Evolutionary conservation across 179 eudicot genomes (phyloP).

Genomic region (Silene vulgaris): DNA sequence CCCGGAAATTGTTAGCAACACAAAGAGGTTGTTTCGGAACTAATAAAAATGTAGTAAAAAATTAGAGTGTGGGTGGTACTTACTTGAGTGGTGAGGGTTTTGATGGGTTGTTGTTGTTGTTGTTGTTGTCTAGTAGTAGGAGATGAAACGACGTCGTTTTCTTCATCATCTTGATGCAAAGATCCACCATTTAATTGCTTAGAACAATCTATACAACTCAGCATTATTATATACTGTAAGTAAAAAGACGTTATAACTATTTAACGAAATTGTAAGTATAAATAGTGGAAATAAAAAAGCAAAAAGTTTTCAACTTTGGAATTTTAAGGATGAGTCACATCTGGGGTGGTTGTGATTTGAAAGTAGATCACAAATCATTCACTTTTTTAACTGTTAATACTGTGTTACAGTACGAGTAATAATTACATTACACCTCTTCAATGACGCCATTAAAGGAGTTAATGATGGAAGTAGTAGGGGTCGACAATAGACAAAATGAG

Average conservation of each 20-base stretch:
- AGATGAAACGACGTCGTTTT: conserved; percentile 33
- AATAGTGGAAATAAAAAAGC: neutral
- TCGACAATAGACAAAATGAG: neutral
- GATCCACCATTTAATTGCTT: conserved; percentile 74
- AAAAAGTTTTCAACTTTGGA: neutral
- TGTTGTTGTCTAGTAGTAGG: conserved; percentile 53
- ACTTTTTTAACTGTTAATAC: neutral
- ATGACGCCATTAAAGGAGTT: neutral
- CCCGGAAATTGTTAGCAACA: too few relatives aligned
- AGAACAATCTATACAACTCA: conserved; percentile 85
- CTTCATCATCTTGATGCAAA: conserved; percentile 38
- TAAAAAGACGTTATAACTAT: too few relatives aligned
- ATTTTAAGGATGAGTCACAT: conserved; percentile 23
- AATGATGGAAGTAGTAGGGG: too few relatives aligned
- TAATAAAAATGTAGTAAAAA: neutral
- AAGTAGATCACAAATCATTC: neutral
- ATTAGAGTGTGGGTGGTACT: neutral
- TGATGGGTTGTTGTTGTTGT: conserved; percentile 29
- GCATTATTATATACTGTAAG: conserved; percentile 25
- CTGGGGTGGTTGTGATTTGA: conserved; percentile 19
- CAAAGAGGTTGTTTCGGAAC: too few relatives aligned
- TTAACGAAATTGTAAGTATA: too few relatives aligned
- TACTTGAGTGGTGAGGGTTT: conserved; percentile 70
- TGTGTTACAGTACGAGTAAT: too few relatives aligned
- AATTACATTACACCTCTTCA: neutral